phyloP scores from a whole-genome alignment of 1,139 yeast genomes.

The Saccharomyces pastorianus region DNA sequence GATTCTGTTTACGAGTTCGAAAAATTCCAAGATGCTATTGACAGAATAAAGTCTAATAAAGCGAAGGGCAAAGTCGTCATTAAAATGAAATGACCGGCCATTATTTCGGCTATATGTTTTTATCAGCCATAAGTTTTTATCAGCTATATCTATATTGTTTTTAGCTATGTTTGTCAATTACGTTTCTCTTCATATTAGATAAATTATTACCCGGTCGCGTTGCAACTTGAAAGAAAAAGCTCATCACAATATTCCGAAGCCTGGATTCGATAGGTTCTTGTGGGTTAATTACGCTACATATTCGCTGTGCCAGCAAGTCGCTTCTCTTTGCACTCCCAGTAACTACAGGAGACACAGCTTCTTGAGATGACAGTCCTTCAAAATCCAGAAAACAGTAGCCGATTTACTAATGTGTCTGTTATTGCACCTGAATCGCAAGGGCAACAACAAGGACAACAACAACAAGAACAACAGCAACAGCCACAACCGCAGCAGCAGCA shows the following conservation, averaged over 20 bases:
- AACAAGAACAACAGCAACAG: neutral
- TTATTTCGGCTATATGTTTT: too few relatives aligned
- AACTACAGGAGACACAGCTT: neutral
- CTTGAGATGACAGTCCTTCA: neutral
- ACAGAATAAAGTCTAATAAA: constrained; percentile 38
- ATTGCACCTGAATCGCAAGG: constrained; percentile 12
- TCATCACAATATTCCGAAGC: neutral
- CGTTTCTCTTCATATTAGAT: neutral
- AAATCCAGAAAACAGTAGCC: constrained; percentile 4
- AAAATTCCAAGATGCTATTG: constrained; percentile 44
- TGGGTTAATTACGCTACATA: neutral
- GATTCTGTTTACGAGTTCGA: constrained; percentile 48
- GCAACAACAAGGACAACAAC: neutral
- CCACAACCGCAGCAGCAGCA: neutral
- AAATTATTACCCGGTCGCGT: neutral
- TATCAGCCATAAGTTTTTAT: neutral
- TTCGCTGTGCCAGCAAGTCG: neutral
- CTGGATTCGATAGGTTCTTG: neutral
- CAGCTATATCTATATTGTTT: too few relatives aligned
- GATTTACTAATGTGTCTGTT: constrained; percentile 18
- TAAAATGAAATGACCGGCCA: neutral
- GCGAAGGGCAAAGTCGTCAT: constrained; percentile 60
- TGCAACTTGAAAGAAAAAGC: neutral
- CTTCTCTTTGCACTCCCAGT: neutral
- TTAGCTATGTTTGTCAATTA: too few relatives aligned